Evolutionary conservation across 208 protist species (phyloP).

Genomic region (Trypanosoma platydactyli): DNA sequence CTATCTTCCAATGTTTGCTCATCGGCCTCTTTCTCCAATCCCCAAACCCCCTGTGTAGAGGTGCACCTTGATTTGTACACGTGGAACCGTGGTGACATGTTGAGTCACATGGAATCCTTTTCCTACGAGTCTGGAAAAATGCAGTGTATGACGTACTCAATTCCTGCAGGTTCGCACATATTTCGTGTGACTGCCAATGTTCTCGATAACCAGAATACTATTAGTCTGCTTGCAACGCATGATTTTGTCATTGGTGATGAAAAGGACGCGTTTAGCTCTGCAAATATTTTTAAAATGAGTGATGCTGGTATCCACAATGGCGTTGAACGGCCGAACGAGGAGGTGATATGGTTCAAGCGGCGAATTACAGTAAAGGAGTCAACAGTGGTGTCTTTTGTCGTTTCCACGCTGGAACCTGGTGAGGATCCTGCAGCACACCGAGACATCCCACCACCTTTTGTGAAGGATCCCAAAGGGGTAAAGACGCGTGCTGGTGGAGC

Average conservation of each 20-base stretch:
- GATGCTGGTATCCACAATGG: slow-evolving; percentile 65
- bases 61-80: slow-evolving; percentile 58
- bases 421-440: slow-evolving; percentile 60
- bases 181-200: slow-evolving; percentile 58
- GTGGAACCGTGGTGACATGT: slow-evolving; percentile 65
- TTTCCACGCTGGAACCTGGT: slow-evolving; percentile 48
- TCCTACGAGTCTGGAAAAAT: slow-evolving; percentile 47
- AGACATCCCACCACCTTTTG: slow-evolving; percentile 21
- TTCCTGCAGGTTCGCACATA: slow-evolving; percentile 57
- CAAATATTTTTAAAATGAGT: slow-evolving; percentile 42
- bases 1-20: neutral
- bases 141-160: slow-evolving; percentile 32
- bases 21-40: neutral
- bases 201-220: slow-evolving; percentile 38
- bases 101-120: slow-evolving; percentile 41
- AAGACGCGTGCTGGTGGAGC: slow-evolving; percentile 13
- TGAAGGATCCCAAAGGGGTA: slow-evolving; percentile 25
- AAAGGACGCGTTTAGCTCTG: slow-evolving; percentile 33
- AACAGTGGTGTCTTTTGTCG: slow-evolving; percentile 55
- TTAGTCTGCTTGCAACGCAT: slow-evolving; percentile 49
- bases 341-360: slow-evolving; percentile 85
- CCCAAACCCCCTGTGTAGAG: slow-evolving; percentile 24
- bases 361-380: slow-evolving; percentile 51
- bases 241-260: slow-evolving; percentile 41
- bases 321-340: slow-evolving; percentile 37